Conservation (phyloP, 2,329 filamentous ascomycete genomes). For the Apiospora phragmitis region DNA sequence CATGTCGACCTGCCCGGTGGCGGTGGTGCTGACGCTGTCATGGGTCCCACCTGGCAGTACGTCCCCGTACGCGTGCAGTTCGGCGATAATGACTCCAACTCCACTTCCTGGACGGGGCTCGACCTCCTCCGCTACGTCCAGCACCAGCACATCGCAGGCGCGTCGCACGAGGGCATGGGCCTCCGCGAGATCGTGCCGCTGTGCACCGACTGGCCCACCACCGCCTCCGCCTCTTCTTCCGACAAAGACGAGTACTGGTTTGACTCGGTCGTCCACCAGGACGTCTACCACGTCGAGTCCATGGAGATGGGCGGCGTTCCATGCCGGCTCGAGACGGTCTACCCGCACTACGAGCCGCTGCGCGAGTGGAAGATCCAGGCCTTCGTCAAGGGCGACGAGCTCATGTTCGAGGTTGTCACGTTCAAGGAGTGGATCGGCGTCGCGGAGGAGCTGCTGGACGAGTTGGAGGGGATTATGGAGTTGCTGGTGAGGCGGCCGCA, state of each 20-base stretch:
- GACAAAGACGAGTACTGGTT: conserved; percentile 39
- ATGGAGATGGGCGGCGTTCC: conserved; percentile 40
- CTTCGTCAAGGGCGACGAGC: conserved; percentile 52
- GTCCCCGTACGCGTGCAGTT: conserved; percentile 63
- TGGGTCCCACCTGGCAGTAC: conserved; percentile 69
- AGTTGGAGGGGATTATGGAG: conserved; percentile 44
- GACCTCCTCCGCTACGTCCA: conserved; percentile 56
- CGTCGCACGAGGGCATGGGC: conserved; percentile 55
- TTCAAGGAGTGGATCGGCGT: conserved; percentile 55
- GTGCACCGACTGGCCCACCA: conserved; percentile 47
- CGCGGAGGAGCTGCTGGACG: conserved; percentile 51
- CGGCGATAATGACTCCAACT: conserved; percentile 18
- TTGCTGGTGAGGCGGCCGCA: conserved; percentile 38
- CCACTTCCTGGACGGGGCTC: conserved; percentile 49
- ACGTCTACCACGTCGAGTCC: conserved; percentile 61
- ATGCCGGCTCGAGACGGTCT: conserved; percentile 56
- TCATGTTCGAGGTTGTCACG: conserved; percentile 61
- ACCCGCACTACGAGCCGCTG: conserved; percentile 57
- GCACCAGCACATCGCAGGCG: conserved; percentile 57
- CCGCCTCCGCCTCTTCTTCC: background rate
- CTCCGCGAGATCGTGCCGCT: conserved; percentile 52
- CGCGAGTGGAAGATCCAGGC: conserved; percentile 63
- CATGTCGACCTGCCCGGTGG: conserved; percentile 59
- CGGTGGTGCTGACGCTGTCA: conserved; percentile 57
- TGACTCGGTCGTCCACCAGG: conserved; percentile 59